A percentile compares a stretch with the other conserved stretches of the same genome.
These are phyloP conservation scores for Trichopus zeylanicus DNA, from an alignment of 116 monocot genomes.

Conservation along the genomic window DNA sequence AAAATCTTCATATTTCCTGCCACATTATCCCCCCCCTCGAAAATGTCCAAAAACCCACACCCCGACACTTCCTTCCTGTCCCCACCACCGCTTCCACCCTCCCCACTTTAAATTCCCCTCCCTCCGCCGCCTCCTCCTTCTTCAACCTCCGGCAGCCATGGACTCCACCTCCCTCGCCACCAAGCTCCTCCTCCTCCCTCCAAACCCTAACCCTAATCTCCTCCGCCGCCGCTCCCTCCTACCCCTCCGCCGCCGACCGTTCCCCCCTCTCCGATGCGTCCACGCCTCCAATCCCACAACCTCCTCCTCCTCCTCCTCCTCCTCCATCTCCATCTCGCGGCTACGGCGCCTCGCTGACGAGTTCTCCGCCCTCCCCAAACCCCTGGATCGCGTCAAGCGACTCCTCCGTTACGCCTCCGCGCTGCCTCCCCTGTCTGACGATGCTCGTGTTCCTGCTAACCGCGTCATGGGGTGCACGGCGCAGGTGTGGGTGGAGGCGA, in stretches of 20 bases:
- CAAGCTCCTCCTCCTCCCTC: background rate
- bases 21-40: no score
- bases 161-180: slow-evolving; percentile 4
- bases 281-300: slow-evolving; percentile 1
- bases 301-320: slow-evolving; percentile 17
- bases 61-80: background rate
- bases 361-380: slow-evolving; percentile 47
- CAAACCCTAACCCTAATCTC: slow-evolving; percentile 6
- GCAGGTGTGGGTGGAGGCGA: slow-evolving; percentile 66
- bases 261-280: slow-evolving; percentile 10
- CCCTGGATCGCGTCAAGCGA: slow-evolving; percentile 74
- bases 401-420: slow-evolving; percentile 57
- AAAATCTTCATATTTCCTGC: no score
- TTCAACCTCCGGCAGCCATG: background rate
- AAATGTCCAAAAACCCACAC: background rate
- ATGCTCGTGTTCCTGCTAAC: slow-evolving; percentile 35
- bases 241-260: background rate
- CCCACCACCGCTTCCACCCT: background rate
- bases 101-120: background rate
- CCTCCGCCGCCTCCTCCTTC: background rate
- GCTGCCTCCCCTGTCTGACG: slow-evolving; percentile 42
- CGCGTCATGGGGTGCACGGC: slow-evolving; percentile 95
- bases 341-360: slow-evolving; percentile 53
- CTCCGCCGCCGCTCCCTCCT: background rate
- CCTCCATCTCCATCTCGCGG: slow-evolving; percentile 11